These are phyloP conservation scores for Phytophthora hybrid DNA, from an alignment of 352 stramenopile genomes.

Conservation along the genomic window DNA sequence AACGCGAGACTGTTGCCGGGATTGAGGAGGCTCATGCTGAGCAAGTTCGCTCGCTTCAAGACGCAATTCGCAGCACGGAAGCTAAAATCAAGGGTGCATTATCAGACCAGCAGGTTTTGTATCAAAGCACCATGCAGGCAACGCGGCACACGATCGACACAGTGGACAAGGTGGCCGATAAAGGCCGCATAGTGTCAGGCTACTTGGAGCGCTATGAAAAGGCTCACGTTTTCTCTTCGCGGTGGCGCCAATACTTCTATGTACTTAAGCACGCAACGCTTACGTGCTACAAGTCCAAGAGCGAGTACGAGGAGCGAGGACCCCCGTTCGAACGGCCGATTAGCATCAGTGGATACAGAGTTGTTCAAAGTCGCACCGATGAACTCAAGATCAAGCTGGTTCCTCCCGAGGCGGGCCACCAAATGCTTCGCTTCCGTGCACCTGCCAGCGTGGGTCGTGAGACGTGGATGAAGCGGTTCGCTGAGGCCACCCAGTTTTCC, in stretches of 20 bases:
- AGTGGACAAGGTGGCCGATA: conserved; percentile 72
- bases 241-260: conserved; percentile 85
- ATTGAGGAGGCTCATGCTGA: conserved; percentile 57
- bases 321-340: conserved; percentile 58
- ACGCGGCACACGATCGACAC: conserved; percentile 82
- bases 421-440: conserved; percentile 77
- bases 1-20: conserved; percentile 54
- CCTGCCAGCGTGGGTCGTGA: conserved; percentile 78
- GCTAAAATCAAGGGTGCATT: conserved; percentile 59
- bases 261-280: conserved; percentile 73
- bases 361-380: conserved; percentile 77
- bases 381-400: conserved; percentile 87
- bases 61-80: conserved; percentile 48
- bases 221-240: conserved; percentile 73
- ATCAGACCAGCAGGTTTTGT: conserved; percentile 67
- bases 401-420: conserved; percentile 62
- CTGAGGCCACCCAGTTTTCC: conserved; percentile 69
- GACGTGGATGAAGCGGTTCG: conserved; percentile 82
- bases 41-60: conserved; percentile 49
- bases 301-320: conserved; percentile 68
- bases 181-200: conserved; percentile 69
- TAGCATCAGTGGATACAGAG: conserved; percentile 70
- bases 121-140: conserved; percentile 82
- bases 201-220: conserved; percentile 86
- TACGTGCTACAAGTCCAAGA: conserved; percentile 83